Evolutionary conservation across 257 asterid genomes (phyloP).

Genomic region (Anisodus acutangulus): DNA sequence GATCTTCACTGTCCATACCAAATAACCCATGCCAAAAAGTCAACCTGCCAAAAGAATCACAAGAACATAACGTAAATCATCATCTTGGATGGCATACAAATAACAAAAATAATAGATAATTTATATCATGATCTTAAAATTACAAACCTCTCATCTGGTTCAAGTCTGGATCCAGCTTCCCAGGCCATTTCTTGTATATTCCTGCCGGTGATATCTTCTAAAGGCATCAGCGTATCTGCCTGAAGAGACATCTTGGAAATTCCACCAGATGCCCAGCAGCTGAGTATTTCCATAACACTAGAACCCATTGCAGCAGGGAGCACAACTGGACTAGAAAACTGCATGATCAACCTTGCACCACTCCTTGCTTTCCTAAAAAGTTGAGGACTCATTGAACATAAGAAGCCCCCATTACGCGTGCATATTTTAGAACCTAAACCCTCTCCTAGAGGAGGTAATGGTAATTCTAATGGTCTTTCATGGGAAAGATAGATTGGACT

Average conservation of each 20-base stretch:
- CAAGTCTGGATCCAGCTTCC: constrained; percentile 47
- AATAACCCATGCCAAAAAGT: constrained; percentile 33
- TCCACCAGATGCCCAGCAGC: constrained; percentile 74
- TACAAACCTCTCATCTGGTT: constrained; percentile 55
- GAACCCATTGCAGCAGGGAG: constrained; percentile 71
- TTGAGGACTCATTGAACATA: constrained; percentile 73
- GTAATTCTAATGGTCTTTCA: constrained; percentile 55
- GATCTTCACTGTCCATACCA: constrained; percentile 26
- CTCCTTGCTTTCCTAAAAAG: constrained; percentile 66
- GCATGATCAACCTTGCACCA: constrained; percentile 74
- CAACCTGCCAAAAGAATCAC: constrained; percentile 41
- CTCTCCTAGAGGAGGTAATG: constrained; percentile 66
- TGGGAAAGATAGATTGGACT: constrained; percentile 76
- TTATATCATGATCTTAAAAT: constrained; percentile 30
- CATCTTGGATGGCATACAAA: constrained; percentile 31
- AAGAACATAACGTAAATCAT: constrained; percentile 13
- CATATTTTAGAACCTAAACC: constrained; percentile 62
- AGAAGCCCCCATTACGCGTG: constrained; percentile 56
- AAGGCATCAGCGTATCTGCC: constrained; percentile 65
- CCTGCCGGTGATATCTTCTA: constrained; percentile 79
- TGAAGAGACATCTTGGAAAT: constrained; percentile 61
- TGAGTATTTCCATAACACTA: constrained; percentile 57
- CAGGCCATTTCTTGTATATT: constrained; percentile 57
- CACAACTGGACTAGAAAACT: constrained; percentile 70
- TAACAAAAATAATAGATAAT: constrained; percentile 13